These are phyloP conservation scores for Hemileccinum impolitum DNA, from an alignment of 768 basidiomycete species.

Conservation along the genomic window DNA sequence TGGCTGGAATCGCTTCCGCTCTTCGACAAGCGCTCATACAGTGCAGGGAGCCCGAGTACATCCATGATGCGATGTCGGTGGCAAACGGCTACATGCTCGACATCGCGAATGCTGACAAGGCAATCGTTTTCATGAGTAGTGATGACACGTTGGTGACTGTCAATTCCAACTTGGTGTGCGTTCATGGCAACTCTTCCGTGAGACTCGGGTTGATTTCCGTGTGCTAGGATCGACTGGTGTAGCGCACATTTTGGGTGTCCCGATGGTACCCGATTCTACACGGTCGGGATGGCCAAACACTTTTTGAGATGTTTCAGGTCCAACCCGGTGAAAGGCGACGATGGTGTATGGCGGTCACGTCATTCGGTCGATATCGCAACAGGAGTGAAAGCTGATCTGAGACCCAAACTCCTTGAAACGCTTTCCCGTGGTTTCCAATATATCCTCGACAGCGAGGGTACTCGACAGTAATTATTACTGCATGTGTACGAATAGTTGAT, in stretches of 20 bases:
- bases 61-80: constrained; percentile 18
- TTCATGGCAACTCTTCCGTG: not conserved
- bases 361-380: constrained; percentile 22
- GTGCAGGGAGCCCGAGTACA: constrained; percentile 11
- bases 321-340: constrained; percentile 20
- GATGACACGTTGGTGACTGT: constrained; percentile 11
- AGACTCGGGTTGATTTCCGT: not conserved
- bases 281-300: constrained; percentile 12
- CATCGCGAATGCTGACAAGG: constrained; percentile 15
- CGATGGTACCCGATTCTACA: constrained; percentile 16
- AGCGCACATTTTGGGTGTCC: constrained; percentile 20
- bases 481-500: too few relatives aligned
- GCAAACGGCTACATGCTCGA: constrained; percentile 19
- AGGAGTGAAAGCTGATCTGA: constrained; percentile 19
- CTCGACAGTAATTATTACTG: not conserved
- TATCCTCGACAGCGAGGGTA: not conserved
- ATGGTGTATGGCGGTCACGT: constrained; percentile 15
- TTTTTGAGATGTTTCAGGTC: constrained; percentile 26
- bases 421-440: constrained; percentile 10
- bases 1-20: constrained; percentile 14
- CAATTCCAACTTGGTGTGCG: constrained; percentile 25
- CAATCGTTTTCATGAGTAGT: constrained; percentile 10
- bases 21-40: constrained; percentile 16
- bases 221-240: constrained; percentile 21
- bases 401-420: constrained; percentile 16